A percentile compares a stretch with the other conserved stretches of the same genome.
Conservation (phyloP, 2,329 filamentous ascomycete genomes). For the Fusarium sp. region DNA sequence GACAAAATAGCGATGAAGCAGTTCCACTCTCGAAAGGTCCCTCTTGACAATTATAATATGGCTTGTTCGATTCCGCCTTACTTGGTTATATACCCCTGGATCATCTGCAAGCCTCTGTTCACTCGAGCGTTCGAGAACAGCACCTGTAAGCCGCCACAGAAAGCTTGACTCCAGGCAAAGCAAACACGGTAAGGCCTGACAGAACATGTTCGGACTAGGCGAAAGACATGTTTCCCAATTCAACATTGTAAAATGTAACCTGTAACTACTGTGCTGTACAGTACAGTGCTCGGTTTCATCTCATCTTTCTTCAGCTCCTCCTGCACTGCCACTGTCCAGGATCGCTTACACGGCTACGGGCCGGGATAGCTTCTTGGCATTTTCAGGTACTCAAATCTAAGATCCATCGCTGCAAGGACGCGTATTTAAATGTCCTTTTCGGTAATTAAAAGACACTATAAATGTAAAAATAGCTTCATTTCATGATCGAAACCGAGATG, state of each 20-base stretch:
- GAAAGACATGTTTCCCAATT: background rate
- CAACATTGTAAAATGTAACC: background rate
- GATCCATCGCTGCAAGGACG: background rate
- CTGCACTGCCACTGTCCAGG: constrained; percentile 31
- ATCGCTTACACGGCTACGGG: constrained; percentile 26
- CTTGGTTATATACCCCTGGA: background rate
- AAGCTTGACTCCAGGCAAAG: background rate
- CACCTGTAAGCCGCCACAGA: background rate
- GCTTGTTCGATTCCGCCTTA: background rate
- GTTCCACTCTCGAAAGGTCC: background rate
- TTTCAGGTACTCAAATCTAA: constrained; percentile 4
- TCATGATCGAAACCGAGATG: background rate
- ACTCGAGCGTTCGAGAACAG: background rate
- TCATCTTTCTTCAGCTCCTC: constrained; percentile 1
- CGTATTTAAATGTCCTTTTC: background rate
- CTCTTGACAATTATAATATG: background rate
- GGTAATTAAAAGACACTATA: background rate
- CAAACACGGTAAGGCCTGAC: background rate
- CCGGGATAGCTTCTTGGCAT: constrained; percentile 32
- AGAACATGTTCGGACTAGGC: background rate
- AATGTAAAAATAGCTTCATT: background rate
- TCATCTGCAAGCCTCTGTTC: background rate
- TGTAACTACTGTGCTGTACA: background rate
- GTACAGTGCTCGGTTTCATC: background rate
- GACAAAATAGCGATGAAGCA: background rate